A percentile compares a stretch with the other conserved stretches of the same genome.
Conservation (phyloP, 2,329 filamentous ascomycete genomes). For the Colletotrichum viniferum region DNA sequence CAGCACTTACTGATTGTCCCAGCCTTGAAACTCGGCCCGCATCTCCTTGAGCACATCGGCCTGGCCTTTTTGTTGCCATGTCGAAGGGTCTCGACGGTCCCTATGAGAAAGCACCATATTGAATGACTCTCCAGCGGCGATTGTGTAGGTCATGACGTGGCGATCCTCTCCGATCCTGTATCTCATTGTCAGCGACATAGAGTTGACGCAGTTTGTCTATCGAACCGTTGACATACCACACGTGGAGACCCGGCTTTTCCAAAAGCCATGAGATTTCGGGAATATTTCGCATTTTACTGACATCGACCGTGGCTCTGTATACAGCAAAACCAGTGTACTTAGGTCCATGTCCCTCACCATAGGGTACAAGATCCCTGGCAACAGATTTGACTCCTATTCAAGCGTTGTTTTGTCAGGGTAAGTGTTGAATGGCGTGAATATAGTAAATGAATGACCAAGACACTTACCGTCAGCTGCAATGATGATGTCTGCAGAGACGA, state of each 20-base stretch:
- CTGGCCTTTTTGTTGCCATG: constrained; percentile 26
- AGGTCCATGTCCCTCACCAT: constrained; percentile 13
- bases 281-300: constrained; percentile 37
- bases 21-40: constrained; percentile 34
- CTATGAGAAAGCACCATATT: constrained; percentile 51
- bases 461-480: constrained; percentile 39
- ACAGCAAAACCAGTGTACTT: constrained; percentile 41
- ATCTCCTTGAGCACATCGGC: constrained; percentile 34
- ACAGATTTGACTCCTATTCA: constrained; percentile 32
- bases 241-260: constrained; percentile 40
- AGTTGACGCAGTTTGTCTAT: neutral
- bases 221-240: constrained; percentile 33
- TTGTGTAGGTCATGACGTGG: constrained; percentile 51
- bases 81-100: constrained; percentile 36
- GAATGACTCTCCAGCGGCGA: constrained; percentile 44
- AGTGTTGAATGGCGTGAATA: neutral
- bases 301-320: constrained; percentile 44
- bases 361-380: constrained; percentile 25
- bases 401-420: neutral
- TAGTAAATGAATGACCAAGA: neutral
- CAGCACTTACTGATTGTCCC: constrained; percentile 34
- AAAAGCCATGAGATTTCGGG: constrained; percentile 42
- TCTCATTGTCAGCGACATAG: neutral
- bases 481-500: constrained; percentile 33
- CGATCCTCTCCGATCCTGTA: constrained; percentile 42